Base-by-base conservation (phyloP, 2,329 filamentous ascomycete species). In the Scytalidium lignicola region DNA sequence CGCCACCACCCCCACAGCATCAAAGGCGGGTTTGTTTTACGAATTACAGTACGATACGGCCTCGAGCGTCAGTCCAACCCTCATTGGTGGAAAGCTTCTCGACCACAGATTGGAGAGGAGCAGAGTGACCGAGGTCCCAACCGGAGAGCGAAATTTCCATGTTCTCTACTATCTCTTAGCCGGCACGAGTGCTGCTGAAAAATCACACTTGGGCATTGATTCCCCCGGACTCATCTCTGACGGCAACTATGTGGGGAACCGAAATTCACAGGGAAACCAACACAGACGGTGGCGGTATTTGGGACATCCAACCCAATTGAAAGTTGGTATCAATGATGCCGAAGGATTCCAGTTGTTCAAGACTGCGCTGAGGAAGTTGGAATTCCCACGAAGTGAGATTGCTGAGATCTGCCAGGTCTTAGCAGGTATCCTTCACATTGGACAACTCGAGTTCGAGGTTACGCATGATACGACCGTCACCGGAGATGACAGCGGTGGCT, bases 321-420 rank as follows among this genome's bases (percentile, higher is more conserved):
- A 96, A 67, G 90, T 97, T 22, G 93, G 93, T 50, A 91, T 99
- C 65, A 96, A 99, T 62, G 93, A 99, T 63, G 78, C 86, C 1
- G 91, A 96, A 62, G 93, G 92, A 3, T 99, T 99, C 68, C 89
- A 95, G 64, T 85, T 97, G 47, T 97, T 99, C 78, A 97, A 97
- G 74, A 96, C 89, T 1, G 93, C 93, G 1, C 73, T 99, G 44
- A 82, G 91, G 56, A 96, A 95, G 68, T 79, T 99, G 13, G 93
- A 97, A 68, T 97, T 99, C 55, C 88, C 92, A 3, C 82, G 91
- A 48, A 85, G 86, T 52, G 93, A 96, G 61, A 96, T 99, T 63
- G 93, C 93, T 37, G 92, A 96, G 66, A 91, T 99, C 49, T 99
- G 93, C 67, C 93, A 99, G 71, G 80, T 97, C 44, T 75, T 99